Conservation (phyloP, 2,329 filamentous ascomycete species). For the Plectosphaerella plurivora region DNA sequence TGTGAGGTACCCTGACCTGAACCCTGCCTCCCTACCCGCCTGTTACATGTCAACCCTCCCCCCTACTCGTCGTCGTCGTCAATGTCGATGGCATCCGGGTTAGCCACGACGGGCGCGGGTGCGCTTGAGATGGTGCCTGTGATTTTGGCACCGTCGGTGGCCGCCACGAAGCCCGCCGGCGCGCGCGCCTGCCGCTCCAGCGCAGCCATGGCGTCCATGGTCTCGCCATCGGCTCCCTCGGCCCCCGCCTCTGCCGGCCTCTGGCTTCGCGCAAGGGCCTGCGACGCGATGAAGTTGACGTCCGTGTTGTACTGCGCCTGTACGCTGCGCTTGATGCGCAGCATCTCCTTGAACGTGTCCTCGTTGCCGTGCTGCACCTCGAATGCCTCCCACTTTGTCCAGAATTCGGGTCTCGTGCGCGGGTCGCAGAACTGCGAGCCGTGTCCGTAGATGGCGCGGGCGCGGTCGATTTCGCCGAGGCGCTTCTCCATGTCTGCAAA, state of each 20-base stretch:
- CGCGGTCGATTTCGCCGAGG: constrained; percentile 89
- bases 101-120: constrained; percentile 47
- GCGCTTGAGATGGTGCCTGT: constrained; percentile 40
- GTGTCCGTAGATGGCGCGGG: constrained; percentile 92
- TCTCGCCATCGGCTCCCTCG: constrained; percentile 34
- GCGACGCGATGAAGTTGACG: constrained; percentile 96
- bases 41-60: neutral
- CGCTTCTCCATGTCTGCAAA: constrained; percentile 96
- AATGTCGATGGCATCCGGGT: constrained; percentile 82
- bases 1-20: neutral
- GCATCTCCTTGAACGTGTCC: constrained; percentile 99
- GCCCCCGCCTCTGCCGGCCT: constrained; percentile 44
- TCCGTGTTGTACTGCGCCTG: constrained; percentile 98
- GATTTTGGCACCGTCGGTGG: constrained; percentile 64
- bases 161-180: constrained; percentile 85
- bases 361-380: constrained; percentile 98
- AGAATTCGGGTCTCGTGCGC: constrained; percentile 82
- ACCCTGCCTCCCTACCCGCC: neutral
- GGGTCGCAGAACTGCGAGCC: constrained; percentile 97
- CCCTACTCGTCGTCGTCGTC: constrained; percentile 64
- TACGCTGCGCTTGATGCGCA: constrained; percentile 94
- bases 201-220: constrained; percentile 80
- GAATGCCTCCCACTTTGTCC: constrained; percentile 95
- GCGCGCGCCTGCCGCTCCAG: constrained; percentile 85
- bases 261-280: constrained; percentile 81